A percentile compares a stretch with the other conserved stretches of the same genome.
These are phyloP conservation scores for Cryptomeria japonica DNA, from an alignment of 75 land plant genomes.

Conservation along the genomic window DNA sequence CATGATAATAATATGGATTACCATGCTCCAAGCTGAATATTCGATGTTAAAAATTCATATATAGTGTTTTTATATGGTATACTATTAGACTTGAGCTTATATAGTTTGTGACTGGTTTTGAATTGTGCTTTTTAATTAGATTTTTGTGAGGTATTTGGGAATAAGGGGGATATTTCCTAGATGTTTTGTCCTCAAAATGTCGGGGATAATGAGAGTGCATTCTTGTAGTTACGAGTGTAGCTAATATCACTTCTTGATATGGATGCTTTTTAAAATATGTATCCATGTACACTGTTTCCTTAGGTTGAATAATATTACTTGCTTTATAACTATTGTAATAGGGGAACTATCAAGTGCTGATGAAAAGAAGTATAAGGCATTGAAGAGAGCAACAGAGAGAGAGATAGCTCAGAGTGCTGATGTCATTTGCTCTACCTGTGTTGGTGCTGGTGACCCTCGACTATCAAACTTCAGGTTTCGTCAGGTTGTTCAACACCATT, in stretches of 20 bases:
- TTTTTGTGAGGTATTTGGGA: too few species aligned
- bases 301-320: not conserved
- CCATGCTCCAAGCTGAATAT: too few species aligned
- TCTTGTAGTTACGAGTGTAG: not conserved
- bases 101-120: too few species aligned
- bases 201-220: not conserved
- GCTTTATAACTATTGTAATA: slow-evolving; percentile 14
- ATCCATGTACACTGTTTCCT: not conserved
- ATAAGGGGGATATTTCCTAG: too few species aligned
- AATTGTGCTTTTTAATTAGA: too few species aligned
- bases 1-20: too few species aligned
- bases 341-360: slow-evolving; percentile 99
- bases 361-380: slow-evolving; percentile 97
- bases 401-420: slow-evolving; percentile 98
- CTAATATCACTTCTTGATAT: not conserved
- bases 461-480: slow-evolving; percentile 92
- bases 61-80: too few species aligned
- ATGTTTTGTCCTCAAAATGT: too few species aligned
- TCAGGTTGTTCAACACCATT: slow-evolving; percentile 46
- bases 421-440: slow-evolving; percentile 99
- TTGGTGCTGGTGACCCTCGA: slow-evolving; percentile 99
- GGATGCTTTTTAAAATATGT: not conserved
- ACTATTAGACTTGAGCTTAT: too few species aligned
- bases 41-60: too few species aligned
- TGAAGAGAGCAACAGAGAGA: slow-evolving; percentile 96